A percentile compares a stretch with the other conserved stretches of the same genome.
These are phyloP conservation scores for Chrysoporthe deuterocubensis DNA, from an alignment of 2,329 filamentous ascomycete species.

Conservation along the genomic window DNA sequence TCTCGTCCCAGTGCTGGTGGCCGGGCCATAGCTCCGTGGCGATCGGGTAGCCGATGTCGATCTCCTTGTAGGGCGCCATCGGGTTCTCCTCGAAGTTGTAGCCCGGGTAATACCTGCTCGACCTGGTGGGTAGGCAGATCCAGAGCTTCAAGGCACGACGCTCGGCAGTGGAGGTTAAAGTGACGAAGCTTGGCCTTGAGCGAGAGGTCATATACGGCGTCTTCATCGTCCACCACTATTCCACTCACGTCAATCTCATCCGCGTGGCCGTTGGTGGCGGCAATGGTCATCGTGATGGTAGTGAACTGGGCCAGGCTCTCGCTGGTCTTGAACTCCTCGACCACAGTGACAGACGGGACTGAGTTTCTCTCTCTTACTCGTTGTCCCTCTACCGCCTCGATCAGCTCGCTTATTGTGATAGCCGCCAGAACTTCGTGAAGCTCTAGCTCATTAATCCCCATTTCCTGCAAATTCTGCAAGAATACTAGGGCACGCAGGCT, in stretches of 20 bases:
- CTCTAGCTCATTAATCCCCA: not conserved
- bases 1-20: not conserved
- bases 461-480: conserved; percentile 1
- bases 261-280: not conserved
- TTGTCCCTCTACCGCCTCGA: conserved; percentile 1
- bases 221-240: not conserved
- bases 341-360: no score
- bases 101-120: conserved; percentile 4
- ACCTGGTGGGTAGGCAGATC: not conserved
- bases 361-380: not conserved
- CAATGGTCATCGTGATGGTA: no score
- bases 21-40: not conserved
- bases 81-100: not conserved
- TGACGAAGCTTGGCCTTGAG: not conserved
- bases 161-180: not conserved
- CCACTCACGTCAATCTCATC: not conserved
- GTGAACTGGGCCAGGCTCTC: no score
- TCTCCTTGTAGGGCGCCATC: not conserved
- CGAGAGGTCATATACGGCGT: not conserved
- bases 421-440: conserved; percentile 1
- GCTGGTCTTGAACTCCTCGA: no score
- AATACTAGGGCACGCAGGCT: conserved; percentile 39
- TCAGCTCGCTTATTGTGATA: conserved; percentile 1
- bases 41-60: not conserved
- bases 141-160: not conserved